Percentiles rank a stretch among this genome's conserved stretches.
These are phyloP conservation scores for Paramecium biaurelia DNA, from an alignment of 73 alveolate genomes.

Conservation along the genomic window DNA sequence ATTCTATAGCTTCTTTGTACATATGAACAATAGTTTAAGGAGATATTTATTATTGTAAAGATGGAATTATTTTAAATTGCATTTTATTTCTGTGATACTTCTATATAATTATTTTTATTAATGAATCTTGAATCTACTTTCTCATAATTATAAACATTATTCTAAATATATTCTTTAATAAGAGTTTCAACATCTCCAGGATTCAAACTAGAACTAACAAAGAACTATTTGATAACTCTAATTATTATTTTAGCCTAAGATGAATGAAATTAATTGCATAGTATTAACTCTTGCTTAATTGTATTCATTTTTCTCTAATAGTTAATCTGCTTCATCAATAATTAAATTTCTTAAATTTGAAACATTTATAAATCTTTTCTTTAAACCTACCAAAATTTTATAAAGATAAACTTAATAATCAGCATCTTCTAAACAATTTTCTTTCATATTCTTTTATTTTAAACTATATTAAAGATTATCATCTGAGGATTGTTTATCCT, in stretches of 20 bases:
- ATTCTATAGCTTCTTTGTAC: neutral
- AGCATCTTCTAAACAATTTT: neutral
- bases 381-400: neutral
- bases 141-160: neutral
- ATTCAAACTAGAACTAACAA: neutral
- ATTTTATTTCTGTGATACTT: neutral
- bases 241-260: neutral
- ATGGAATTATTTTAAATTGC: neutral
- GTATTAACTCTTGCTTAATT: neutral
- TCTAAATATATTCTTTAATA: neutral
- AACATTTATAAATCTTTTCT: neutral
- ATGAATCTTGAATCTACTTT: slow-evolving; percentile 8
- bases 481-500: neutral
- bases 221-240: neutral
- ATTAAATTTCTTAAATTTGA: neutral
- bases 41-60: neutral
- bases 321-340: slow-evolving; percentile 26
- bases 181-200: neutral
- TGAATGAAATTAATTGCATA: neutral
- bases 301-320: neutral
- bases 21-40: neutral
- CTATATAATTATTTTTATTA: neutral
- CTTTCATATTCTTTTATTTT: no score
- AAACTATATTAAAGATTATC: no score
- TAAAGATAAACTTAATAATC: neutral